These are phyloP conservation scores for Thamnidium elegans DNA, from an alignment of 192 early-diverging fungal genomes.

Conservation along the genomic window DNA sequence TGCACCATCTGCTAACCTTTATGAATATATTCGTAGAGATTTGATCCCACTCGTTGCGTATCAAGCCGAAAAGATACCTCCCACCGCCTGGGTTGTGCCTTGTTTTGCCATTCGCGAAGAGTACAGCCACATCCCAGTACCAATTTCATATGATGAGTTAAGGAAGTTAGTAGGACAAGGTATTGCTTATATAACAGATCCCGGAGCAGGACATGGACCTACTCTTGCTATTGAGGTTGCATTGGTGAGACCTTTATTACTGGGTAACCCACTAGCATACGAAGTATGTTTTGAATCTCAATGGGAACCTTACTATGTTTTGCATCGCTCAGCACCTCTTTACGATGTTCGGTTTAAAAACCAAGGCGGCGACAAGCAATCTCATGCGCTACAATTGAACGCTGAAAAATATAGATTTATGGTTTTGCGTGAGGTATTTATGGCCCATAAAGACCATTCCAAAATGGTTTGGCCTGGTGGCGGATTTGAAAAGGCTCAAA, in stretches of 20 bases:
- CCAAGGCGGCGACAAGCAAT: slow-evolving; percentile 57
- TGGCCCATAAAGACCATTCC: slow-evolving; percentile 50
- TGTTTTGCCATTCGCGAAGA: slow-evolving; percentile 45
- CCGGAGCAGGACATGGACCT: slow-evolving; percentile 52
- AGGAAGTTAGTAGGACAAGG: slow-evolving; percentile 35
- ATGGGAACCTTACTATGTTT: slow-evolving; percentile 58
- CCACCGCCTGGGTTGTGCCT: slow-evolving; percentile 44
- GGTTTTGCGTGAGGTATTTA: slow-evolving; percentile 44
- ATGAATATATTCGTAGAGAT: slow-evolving; percentile 20
- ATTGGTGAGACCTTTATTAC: slow-evolving; percentile 26
- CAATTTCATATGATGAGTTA: slow-evolving; percentile 41
- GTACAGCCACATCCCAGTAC: slow-evolving; percentile 24
- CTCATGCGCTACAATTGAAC: slow-evolving; percentile 49
- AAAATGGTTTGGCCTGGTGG: slow-evolving; percentile 47
- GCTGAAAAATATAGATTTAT: slow-evolving; percentile 44
- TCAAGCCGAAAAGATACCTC: slow-evolving; percentile 2
- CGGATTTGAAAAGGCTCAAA: slow-evolving; percentile 40
- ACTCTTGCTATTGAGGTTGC: slow-evolving; percentile 36
- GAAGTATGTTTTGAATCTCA: slow-evolving; percentile 59
- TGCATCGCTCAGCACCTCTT: slow-evolving; percentile 36
- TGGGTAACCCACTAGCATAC: slow-evolving; percentile 25
- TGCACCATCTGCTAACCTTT: slow-evolving; percentile 41
- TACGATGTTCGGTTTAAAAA: slow-evolving; percentile 56
- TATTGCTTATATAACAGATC: slow-evolving; percentile 50
- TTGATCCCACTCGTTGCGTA: slow-evolving; percentile 26